Evolutionary conservation across 139 green algal species (phyloP).

Genomic region (Tetraselmis striata): DNA sequence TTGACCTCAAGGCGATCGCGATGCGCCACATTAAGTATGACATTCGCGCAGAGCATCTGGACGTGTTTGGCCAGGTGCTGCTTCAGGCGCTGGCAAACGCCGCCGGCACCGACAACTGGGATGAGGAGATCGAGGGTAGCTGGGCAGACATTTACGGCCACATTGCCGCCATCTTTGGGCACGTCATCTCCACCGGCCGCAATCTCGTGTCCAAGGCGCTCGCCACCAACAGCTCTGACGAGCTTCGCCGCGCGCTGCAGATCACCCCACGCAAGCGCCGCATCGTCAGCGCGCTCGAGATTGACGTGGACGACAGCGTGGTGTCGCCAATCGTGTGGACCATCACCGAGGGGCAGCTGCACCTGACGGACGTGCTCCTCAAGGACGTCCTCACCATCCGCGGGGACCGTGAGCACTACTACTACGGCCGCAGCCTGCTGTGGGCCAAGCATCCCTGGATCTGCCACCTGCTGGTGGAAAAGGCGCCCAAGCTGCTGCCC

Average conservation of each 20-base stretch:
- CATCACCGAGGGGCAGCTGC: neutral
- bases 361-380: neutral
- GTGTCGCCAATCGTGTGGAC: neutral
- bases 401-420: neutral
- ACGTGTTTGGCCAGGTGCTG: neutral
- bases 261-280: neutral
- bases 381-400: neutral
- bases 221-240: neutral
- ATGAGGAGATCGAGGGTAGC: neutral
- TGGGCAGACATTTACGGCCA: neutral
- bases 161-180: neutral
- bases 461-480: neutral
- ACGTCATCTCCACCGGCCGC: neutral
- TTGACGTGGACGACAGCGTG: neutral
- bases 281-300: neutral
- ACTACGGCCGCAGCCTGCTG: neutral
- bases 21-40: neutral
- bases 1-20: neutral
- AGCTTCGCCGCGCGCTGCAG: neutral
- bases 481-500: neutral
- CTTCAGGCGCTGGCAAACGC: neutral
- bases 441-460: neutral
- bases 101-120: neutral
- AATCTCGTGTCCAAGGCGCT: neutral
- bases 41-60: neutral